These are phyloP conservation scores for Calonectria hongkongensis DNA, from an alignment of 2,329 filamentous ascomycete genomes.

Conservation along the genomic window DNA sequence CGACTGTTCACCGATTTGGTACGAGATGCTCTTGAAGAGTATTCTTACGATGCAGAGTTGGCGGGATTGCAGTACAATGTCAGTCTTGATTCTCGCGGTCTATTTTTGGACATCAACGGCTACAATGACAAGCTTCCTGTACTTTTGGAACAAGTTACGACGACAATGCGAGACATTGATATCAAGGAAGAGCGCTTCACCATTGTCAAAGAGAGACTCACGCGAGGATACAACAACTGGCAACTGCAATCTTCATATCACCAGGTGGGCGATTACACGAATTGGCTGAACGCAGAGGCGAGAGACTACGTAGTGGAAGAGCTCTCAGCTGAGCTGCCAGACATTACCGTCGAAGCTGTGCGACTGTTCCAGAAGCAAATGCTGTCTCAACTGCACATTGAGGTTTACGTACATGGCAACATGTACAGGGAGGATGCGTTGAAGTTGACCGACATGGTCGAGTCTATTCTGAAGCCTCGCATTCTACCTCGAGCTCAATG, in stretches of 20 bases:
- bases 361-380: constrained; percentile 86
- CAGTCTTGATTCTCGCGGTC: constrained; percentile 80
- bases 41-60: constrained; percentile 96
- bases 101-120: constrained; percentile 87
- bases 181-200: constrained; percentile 91
- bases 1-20: constrained; percentile 90
- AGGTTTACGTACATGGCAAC: constrained; percentile 93
- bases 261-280: constrained; percentile 88
- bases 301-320: constrained; percentile 87
- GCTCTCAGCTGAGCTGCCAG: constrained; percentile 83
- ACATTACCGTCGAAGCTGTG: constrained; percentile 84
- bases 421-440: constrained; percentile 95
- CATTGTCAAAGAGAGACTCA: constrained; percentile 90
- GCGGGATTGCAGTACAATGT: constrained; percentile 91
- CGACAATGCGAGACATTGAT: constrained; percentile 88
- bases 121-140: constrained; percentile 98
- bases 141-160: constrained; percentile 90
- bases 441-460: constrained; percentile 87
- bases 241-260: constrained; percentile 92
- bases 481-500: constrained; percentile 85
- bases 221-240: constrained; percentile 87
- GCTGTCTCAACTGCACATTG: constrained; percentile 89
- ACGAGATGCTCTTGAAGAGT: constrained; percentile 91
- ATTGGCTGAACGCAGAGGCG: constrained; percentile 83
- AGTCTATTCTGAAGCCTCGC: constrained; percentile 84